A percentile compares a stretch with the other conserved stretches of the same genome.
Conservation (phyloP, 257 asterid species). For the Nicotiana obtusifolia region DNA sequence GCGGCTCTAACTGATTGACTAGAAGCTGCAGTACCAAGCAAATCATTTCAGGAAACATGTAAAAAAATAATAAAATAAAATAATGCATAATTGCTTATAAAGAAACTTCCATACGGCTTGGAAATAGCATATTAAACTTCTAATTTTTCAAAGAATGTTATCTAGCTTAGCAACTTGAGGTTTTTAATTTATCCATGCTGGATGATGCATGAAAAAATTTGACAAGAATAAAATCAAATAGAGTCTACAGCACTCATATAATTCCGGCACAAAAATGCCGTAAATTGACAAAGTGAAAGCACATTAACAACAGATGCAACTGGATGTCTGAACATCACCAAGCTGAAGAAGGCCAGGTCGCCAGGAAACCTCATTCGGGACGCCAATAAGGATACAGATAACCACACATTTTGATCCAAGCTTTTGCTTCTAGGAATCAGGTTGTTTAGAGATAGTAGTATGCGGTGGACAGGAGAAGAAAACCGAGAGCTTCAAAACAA, state of each 20-base stretch:
- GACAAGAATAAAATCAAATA: background rate
- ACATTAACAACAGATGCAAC: background rate
- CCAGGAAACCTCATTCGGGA: background rate
- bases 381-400: background rate
- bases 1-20: constrained; percentile 73
- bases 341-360: constrained; percentile 1
- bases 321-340: background rate
- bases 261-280: background rate
- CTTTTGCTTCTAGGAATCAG: background rate
- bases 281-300: background rate
- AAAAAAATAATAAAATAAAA: background rate
- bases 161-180: background rate
- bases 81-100: background rate
- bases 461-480: background rate
- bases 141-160: background rate
- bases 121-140: background rate
- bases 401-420: background rate
- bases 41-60: constrained; percentile 8
- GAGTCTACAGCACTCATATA: background rate
- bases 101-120: background rate
- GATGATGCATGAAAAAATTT: background rate
- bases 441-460: background rate
- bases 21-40: constrained; percentile 58
- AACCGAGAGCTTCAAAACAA: background rate
- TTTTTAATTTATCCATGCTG: background rate